phyloP scores from a whole-genome alignment of 192 early-diverging fungal genomes.

The Backusella liffmaniae region DNA sequence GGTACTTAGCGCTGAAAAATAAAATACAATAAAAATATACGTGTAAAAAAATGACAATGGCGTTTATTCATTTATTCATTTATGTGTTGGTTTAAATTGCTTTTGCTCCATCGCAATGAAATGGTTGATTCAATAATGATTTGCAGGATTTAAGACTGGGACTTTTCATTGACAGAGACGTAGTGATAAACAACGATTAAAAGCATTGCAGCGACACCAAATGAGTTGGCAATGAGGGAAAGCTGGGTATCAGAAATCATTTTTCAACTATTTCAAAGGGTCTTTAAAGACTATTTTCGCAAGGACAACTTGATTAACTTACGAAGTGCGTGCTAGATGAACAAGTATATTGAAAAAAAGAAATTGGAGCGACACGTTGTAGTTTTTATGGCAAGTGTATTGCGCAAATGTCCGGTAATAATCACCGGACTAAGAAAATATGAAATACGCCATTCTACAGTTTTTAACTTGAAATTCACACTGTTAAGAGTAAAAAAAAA shows the following conservation, averaged over 20 bases:
- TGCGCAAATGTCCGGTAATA: no score
- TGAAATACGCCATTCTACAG: no score
- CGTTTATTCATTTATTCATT: neutral
- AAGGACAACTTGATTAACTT: neutral
- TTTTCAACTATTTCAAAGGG: neutral
- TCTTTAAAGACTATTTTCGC: neutral
- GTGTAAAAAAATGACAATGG: neutral
- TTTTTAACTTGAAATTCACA: no score
- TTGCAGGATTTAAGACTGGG: neutral
- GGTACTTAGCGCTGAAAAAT: conserved; percentile 33
- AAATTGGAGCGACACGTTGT: no score
- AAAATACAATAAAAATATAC: neutral
- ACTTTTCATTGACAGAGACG: conserved; percentile 41
- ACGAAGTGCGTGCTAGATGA: no score
- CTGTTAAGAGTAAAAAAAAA: no score
- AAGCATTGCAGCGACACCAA: conserved; percentile 51
- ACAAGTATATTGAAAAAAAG: no score
- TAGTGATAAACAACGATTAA: conserved; percentile 59
- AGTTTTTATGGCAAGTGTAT: no score
- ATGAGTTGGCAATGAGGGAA: conserved; percentile 47
- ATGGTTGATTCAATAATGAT: neutral
- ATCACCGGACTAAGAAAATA: no score
- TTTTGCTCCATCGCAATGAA: neutral
- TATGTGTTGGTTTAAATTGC: no score
- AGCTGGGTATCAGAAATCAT: conserved; percentile 59